phyloP scores from a whole-genome alignment of 1,284 basidiomycete genomes.

The Caloboletus firmus region DNA sequence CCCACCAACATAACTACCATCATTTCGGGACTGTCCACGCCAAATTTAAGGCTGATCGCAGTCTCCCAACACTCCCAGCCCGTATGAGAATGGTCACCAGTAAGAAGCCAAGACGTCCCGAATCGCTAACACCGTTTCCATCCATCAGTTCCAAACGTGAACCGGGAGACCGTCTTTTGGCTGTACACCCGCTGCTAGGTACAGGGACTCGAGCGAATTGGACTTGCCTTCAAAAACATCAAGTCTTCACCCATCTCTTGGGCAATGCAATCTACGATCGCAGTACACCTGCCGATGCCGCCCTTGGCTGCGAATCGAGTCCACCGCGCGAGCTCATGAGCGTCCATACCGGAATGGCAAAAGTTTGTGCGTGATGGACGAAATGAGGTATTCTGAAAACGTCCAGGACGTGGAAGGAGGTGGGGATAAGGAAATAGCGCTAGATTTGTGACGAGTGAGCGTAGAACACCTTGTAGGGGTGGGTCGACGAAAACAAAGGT shows the following conservation, averaged over 20 bases:
- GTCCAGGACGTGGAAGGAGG: not conserved
- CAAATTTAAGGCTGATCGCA: not conserved
- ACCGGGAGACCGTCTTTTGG: not conserved
- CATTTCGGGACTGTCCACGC: not conserved
- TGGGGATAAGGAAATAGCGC: not conserved
- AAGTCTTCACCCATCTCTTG: conserved; percentile 71
- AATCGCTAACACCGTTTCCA: not conserved
- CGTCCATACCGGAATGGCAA: conserved; percentile 51
- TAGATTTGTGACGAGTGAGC: not conserved
- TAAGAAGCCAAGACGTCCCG: not conserved
- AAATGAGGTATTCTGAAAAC: not conserved
- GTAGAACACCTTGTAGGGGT: not conserved
- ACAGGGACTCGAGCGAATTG: not conserved
- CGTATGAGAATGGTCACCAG: not conserved
- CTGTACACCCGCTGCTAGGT: conserved; percentile 12
- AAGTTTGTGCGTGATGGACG: not conserved
- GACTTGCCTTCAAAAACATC: conserved; percentile 80
- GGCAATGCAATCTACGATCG: conserved; percentile 73
- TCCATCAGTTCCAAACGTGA: not conserved
- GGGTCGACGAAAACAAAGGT: not conserved
- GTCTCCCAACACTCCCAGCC: not conserved
- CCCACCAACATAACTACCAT: not conserved
- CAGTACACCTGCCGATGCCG: conserved; percentile 76
- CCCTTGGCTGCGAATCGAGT: conserved; percentile 79
- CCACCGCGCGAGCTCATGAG: conserved; percentile 72